Base-by-base conservation (phyloP, 495 filamentous ascomycete species). In the Penicillium alfredii region DNA sequence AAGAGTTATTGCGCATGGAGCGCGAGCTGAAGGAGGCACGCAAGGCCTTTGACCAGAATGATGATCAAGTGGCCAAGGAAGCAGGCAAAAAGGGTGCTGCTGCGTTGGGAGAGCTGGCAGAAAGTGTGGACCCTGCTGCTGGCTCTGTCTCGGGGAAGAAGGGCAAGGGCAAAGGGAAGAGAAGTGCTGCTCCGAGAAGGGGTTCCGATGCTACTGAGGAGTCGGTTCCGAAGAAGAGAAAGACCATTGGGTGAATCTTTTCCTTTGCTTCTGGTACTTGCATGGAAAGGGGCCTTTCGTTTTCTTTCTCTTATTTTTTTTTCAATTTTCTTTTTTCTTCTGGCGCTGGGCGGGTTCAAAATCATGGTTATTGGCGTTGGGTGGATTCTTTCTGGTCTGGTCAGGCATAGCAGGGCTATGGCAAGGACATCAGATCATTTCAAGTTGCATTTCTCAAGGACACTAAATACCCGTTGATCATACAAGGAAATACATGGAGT, bases 1-100 rank as follows among this genome's bases (percentile, higher is more conserved):
- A 87, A 66, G 88, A 94, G 59, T 69, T 93, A 45, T 63, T 96
- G 34, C 77, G 78, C 45, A 86, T 83, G 74, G 82, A 89, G 42
- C 78, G 81, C 51, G 76, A 81, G 37, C 74, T 95, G 28, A 86
- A 87, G 54, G 72, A 79, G 43, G 77, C 82, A n/a, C 67, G 85
- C 9, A 84, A 82, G 58, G 72, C 73, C 9, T 78, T 90, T 33
- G 75, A 82, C 56, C 62, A 60, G 44, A 68, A 64, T 33, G 71
- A 71, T 53, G 66, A 71, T 19, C 63, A 71, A 52, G 61, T 71
- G 19, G 66, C 54, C 4, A 69, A 66, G 42, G 63, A 65, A 35
- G 57, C 63, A 10, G 59, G 59, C 2, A 66, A 63, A 43, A 68
- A 65, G 40, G 58, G 53, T 14, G 38, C 40, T 19, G 36, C 36